A percentile compares a stretch with the other conserved stretches of the same genome.
phyloP scores from a whole-genome alignment of 75 land plant genomes.

The Pinus albicaulis region DNA sequence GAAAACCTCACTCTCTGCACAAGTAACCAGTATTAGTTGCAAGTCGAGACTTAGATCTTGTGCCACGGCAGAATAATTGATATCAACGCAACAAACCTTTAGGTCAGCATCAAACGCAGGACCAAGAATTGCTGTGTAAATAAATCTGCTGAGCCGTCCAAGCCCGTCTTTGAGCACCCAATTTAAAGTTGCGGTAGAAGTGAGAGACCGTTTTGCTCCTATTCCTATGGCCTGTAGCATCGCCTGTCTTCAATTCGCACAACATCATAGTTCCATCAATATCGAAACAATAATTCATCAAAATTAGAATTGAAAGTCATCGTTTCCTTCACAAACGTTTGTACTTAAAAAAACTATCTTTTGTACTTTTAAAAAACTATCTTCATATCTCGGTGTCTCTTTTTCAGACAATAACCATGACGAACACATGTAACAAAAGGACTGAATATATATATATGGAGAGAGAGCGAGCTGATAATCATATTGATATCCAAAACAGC shows the following conservation, averaged over 20 bases:
- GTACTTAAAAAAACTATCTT: neutral
- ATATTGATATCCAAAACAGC: too few relatives aligned
- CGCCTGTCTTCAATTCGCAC: conserved; percentile 31
- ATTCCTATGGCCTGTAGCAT: conserved; percentile 78
- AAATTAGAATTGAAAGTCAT: neutral
- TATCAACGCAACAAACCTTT: conserved; percentile 36
- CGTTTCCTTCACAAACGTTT: neutral
- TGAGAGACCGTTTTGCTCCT: conserved; percentile 52
- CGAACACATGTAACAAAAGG: neutral
- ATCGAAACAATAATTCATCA: neutral
- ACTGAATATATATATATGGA: too few relatives aligned
- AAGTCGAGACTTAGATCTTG: neutral
- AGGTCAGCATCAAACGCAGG: conserved; percentile 73
- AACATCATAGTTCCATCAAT: neutral
- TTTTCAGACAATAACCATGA: neutral
- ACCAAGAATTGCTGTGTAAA: conserved; percentile 58
- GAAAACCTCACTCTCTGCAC: conserved; percentile 73
- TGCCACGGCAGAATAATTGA: neutral
- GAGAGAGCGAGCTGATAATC: too few relatives aligned
- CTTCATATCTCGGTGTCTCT: neutral
- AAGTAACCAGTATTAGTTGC: neutral
- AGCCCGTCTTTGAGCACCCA: conserved; percentile 88
- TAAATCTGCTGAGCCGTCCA: conserved; percentile 60
- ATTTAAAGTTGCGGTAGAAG: conserved; percentile 73
- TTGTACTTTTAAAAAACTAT: too few relatives aligned